Evolutionary conservation across 768 basidiomycete genomes (phyloP), one percentile per base, ranked within the genome.

Genomic region (Clavulina sp.): DNA sequence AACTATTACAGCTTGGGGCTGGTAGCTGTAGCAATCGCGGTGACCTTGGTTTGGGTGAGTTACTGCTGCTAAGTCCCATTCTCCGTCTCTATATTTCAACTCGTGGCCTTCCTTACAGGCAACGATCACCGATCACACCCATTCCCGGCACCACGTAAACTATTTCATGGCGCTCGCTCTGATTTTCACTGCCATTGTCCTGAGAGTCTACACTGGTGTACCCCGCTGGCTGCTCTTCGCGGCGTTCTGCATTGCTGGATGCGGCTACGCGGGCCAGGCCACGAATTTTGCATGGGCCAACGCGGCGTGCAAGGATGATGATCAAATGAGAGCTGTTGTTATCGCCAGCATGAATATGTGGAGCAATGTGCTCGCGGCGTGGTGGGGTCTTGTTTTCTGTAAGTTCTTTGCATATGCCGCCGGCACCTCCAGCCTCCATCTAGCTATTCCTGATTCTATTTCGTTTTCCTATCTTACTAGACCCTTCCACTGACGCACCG

Each of bases 251-350:
- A n/a, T n/a, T n/a, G n/a, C n/a, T 75, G 53, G 54, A 71, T 68
- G 5, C 6, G 75, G 79, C 4, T 85, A 79, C 59, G 72, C 80
- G 0, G 81, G 82, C 6, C 84, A 84, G 60, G 84, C 81, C 4
- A 76, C 75, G 18, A 85, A 81, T 24, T 84, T 84, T 59, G 77
- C 78, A 13, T 84, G 84, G 83, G 80, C 81, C n/a, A 85, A 85
- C 61, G 78, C 81, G 60, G 73, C 81, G 48, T 79, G 78, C 52
- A 72, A 75, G 26, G 76, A 81, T 57, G 79, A 85, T 62, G 70
- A 78, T 58, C 75, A 78, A 60, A 78, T 81, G 58, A 73, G 81
- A 41, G 74, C 69, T 3, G 66, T 84, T 36, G 79, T 84, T 2
- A 69, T 85, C 16, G 81, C 78, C 24, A 78, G 76, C 4, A 84